phyloP scores from a whole-genome alignment of 2,329 filamentous ascomycete genomes.

The Aureobasidium zeae region DNA sequence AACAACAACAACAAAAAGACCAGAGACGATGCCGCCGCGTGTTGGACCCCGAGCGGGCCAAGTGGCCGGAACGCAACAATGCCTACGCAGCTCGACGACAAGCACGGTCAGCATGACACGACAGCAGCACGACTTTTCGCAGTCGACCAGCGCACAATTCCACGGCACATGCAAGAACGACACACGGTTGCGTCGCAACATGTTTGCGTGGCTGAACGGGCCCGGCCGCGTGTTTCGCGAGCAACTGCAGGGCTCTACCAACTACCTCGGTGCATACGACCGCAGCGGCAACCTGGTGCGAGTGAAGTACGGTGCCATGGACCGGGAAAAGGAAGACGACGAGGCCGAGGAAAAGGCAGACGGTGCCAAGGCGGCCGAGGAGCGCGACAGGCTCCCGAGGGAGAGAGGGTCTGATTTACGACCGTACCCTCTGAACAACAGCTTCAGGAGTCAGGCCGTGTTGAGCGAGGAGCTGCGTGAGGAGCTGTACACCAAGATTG shows the following conservation, averaged over 20 bases:
- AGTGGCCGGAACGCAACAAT: constrained; percentile 5
- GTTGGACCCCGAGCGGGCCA: constrained; percentile 10
- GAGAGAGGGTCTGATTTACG: constrained; percentile 28
- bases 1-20: no score
- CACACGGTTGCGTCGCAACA: constrained; percentile 45
- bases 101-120: constrained; percentile 4
- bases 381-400: constrained; percentile 22
- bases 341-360: constrained; percentile 19
- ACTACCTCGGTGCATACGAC: constrained; percentile 48
- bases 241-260: constrained; percentile 42
- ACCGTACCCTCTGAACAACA: constrained; percentile 66
- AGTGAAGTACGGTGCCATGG: constrained; percentile 19
- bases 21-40: constrained; percentile 11
- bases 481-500: constrained; percentile 62
- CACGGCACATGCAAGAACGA: constrained; percentile 19
- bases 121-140: constrained; percentile 15
- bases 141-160: constrained; percentile 11
- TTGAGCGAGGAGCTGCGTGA: constrained; percentile 65
- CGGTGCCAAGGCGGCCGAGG: constrained; percentile 18
- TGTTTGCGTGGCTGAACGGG: constrained; percentile 52
- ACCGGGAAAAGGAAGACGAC: constrained; percentile 20
- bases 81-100: constrained; percentile 1
- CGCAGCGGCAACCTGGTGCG: constrained; percentile 40
- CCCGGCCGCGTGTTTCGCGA: constrained; percentile 42
- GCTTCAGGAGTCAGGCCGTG: constrained; percentile 63